Conservation (phyloP, 164 flowering plant genomes). For the Malania oleifera region DNA sequence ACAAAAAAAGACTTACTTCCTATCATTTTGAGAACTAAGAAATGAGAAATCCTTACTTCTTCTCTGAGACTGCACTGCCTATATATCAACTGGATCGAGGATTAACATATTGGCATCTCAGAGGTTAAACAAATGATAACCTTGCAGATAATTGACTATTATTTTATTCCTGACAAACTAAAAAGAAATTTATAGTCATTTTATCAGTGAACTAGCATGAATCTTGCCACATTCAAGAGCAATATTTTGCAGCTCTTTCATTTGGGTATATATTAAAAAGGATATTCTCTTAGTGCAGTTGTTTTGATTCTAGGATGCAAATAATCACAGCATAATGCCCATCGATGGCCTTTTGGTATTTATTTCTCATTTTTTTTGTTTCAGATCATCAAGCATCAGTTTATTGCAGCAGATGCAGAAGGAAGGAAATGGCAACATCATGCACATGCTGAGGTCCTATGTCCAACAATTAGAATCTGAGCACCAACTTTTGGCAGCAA, state of each 20-base stretch:
- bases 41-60: background rate
- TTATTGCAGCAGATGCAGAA: slow-evolving; percentile 41
- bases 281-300: background rate
- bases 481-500: slow-evolving; percentile 58
- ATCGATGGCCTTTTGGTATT: slow-evolving; percentile 6
- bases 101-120: no score
- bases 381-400: slow-evolving; percentile 53
- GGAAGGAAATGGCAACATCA: slow-evolving; percentile 37
- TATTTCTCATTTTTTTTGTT: slow-evolving; percentile 16
- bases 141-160: background rate
- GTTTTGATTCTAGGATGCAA: background rate
- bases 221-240: background rate
- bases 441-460: slow-evolving; percentile 36
- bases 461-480: slow-evolving; percentile 38
- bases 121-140: background rate
- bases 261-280: background rate
- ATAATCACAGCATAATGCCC: background rate
- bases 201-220: background rate
- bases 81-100: no score
- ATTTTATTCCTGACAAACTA: background rate
- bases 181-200: no score
- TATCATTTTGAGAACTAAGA: no score
- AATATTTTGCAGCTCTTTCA: background rate
- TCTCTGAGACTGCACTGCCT: background rate
- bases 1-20: no score